phyloP scores from a whole-genome alignment of 192 early-diverging fungal genomes.

The Coemansia sp. region DNA sequence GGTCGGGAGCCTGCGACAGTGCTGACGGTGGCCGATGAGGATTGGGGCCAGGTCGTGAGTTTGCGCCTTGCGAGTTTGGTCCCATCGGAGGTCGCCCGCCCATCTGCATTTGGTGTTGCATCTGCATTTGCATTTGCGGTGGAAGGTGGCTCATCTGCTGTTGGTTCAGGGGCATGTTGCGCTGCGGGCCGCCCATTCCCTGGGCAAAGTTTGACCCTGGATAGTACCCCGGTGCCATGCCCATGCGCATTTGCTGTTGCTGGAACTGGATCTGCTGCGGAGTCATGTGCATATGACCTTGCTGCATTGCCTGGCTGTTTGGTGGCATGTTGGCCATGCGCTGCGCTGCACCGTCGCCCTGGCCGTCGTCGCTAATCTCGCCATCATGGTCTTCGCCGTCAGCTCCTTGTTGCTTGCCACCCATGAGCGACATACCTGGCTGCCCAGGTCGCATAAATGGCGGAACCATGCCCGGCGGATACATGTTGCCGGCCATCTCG shows the following conservation, averaged over 20 bases:
- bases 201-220: conserved; percentile 23
- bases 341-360: conserved; percentile 10
- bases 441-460: conserved; percentile 24
- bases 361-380: conserved; percentile 5
- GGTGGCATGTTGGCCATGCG: conserved; percentile 1
- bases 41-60: conserved; percentile 21
- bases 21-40: conserved; percentile 2
- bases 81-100: conserved; percentile 30
- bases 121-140: conserved; percentile 46
- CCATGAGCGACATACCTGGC: neutral
- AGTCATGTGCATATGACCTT: conserved; percentile 15
- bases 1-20: conserved; percentile 5
- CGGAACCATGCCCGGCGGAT: conserved; percentile 32
- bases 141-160: conserved; percentile 24
- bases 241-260: conserved; percentile 37
- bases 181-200: conserved; percentile 31
- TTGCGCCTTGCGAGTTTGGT: conserved; percentile 18
- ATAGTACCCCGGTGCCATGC: conserved; percentile 36
- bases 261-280: conserved; percentile 31
- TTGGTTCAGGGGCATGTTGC: conserved; percentile 39
- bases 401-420: conserved; percentile 3
- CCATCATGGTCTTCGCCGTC: conserved; percentile 1
- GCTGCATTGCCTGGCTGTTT: conserved; percentile 8
- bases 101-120: conserved; percentile 51
- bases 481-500: conserved; percentile 41